These are phyloP conservation scores for Ganoderma boninense DNA, from an alignment of 1,284 basidiomycete species.

Conservation along the genomic window DNA sequence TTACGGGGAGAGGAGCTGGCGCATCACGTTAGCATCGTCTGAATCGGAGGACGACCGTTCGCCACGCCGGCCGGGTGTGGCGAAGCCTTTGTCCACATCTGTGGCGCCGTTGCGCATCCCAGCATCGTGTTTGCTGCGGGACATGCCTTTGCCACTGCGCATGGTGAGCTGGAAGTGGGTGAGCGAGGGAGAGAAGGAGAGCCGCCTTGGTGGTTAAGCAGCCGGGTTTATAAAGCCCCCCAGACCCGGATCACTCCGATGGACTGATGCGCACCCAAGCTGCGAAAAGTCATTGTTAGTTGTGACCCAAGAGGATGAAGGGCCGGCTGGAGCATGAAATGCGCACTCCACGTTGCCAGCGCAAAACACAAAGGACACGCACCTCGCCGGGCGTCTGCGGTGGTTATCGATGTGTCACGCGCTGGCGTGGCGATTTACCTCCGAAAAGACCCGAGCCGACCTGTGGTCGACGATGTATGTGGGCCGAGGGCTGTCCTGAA, in stretches of 20 bases:
- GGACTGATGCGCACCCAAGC: conserved; percentile 11
- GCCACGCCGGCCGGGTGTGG: conserved; percentile 2
- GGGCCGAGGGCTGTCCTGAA: background rate
- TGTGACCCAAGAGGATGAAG: background rate
- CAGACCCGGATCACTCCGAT: conserved; percentile 24
- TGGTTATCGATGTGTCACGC: conserved; percentile 29
- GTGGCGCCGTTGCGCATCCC: background rate
- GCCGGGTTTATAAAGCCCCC: conserved; percentile 14
- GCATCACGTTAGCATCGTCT: conserved; percentile 15
- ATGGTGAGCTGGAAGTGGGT: conserved; percentile 7
- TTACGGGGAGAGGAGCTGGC: conserved; percentile 13
- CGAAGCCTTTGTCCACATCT: conserved; percentile 12
- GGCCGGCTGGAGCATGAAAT: conserved; percentile 10
- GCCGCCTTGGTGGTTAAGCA: conserved; percentile 25
- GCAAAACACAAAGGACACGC: conserved; percentile 23
- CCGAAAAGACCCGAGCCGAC: background rate
- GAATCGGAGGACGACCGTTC: conserved; percentile 16
- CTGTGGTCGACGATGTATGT: background rate
- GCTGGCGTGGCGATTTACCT: background rate
- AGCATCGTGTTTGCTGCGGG: conserved; percentile 11
- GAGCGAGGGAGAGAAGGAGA: conserved; percentile 12
- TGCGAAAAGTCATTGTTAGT: conserved; percentile 10
- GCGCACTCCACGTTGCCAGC: conserved; percentile 26
- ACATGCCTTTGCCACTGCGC: conserved; percentile 12
- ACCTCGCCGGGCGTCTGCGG: conserved; percentile 23